phyloP scores from a whole-genome alignment of 2,329 filamentous ascomycete genomes.

The Penicillium occitanis region DNA sequence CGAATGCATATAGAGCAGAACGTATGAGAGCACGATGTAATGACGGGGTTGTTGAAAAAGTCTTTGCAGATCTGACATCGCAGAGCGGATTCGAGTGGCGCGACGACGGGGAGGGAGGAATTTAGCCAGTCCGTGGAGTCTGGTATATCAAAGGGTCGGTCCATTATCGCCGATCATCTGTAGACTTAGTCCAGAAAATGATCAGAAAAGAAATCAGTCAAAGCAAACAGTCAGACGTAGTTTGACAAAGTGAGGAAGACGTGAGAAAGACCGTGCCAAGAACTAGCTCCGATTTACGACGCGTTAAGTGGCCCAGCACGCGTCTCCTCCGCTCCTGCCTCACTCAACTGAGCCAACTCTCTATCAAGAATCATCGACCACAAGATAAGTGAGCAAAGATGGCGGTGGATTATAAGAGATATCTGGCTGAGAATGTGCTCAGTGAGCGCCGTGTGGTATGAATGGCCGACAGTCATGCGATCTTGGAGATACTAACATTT shows the following conservation, averaged over 20 bases:
- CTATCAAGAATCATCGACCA: background rate
- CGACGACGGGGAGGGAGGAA: constrained; percentile 46
- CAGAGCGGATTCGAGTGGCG: constrained; percentile 72
- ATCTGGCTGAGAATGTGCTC: constrained; percentile 72
- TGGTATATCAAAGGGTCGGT: constrained; percentile 39
- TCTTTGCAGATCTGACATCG: constrained; percentile 98
- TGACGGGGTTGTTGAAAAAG: constrained; percentile 90
- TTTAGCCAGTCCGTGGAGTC: constrained; percentile 52
- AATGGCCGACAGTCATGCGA: constrained; percentile 30
- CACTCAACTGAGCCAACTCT: background rate
- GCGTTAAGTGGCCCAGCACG: constrained; percentile 44
- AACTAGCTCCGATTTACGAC: constrained; percentile 35
- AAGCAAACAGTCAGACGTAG: background rate
- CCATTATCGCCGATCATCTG: constrained; percentile 30
- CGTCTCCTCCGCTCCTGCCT: constrained; percentile 27
- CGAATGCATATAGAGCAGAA: constrained; percentile 97
- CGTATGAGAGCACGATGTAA: constrained; percentile 91
- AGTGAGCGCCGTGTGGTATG: constrained; percentile 70
- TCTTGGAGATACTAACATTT: constrained; percentile 3
- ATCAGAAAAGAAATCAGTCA: background rate
- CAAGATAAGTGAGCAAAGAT: constrained; percentile 28
- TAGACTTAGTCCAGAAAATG: background rate
- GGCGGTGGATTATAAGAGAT: constrained; percentile 63
- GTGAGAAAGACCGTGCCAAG: constrained; percentile 16
- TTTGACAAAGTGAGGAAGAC: background rate